Conservation (phyloP, 768 basidiomycete genomes). For the Leccinum longicurvipes region DNA sequence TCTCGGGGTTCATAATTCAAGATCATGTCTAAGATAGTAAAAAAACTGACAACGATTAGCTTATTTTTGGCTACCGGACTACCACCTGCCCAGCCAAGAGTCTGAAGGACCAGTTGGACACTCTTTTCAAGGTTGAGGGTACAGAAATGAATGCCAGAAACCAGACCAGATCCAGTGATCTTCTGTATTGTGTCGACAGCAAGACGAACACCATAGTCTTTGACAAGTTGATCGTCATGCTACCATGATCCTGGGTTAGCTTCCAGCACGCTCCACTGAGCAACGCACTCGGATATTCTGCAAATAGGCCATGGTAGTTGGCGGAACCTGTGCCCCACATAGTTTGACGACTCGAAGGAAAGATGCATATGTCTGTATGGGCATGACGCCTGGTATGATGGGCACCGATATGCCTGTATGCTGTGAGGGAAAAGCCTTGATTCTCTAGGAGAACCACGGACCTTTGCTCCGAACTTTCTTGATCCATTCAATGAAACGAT, state of each 20-base stretch:
- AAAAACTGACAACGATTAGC: slow-evolving; percentile 56
- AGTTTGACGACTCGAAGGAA: slow-evolving; percentile 90
- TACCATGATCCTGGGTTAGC: slow-evolving; percentile 28
- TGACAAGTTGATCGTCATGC: slow-evolving; percentile 92
- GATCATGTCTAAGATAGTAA: neutral
- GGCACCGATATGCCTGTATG: slow-evolving; percentile 81
- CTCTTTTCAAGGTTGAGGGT: slow-evolving; percentile 98
- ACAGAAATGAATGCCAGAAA: slow-evolving; percentile 87
- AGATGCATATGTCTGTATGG: slow-evolving; percentile 93
- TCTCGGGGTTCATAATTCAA: slow-evolving; percentile 5
- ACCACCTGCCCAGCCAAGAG: slow-evolving; percentile 65
- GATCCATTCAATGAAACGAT: slow-evolving; percentile 80
- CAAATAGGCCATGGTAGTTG: slow-evolving; percentile 58
- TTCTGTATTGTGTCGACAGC: slow-evolving; percentile 76
- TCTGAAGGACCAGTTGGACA: slow-evolving; percentile 80
- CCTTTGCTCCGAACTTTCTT: slow-evolving; percentile 68
- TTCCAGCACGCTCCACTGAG: neutral
- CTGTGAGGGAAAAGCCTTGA: slow-evolving; percentile 4
- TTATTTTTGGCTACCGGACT: slow-evolving; percentile 49
- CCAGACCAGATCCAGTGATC: slow-evolving; percentile 50
- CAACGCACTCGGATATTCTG: slow-evolving; percentile 69
- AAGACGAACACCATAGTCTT: slow-evolving; percentile 88
- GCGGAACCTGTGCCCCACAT: slow-evolving; percentile 77
- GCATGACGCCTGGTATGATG: slow-evolving; percentile 95
- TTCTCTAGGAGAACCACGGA: slow-evolving; percentile 29